Evolutionary conservation across 495 filamentous ascomycete genomes (phyloP).

Genomic region (Aspergillus funiculosus): DNA sequence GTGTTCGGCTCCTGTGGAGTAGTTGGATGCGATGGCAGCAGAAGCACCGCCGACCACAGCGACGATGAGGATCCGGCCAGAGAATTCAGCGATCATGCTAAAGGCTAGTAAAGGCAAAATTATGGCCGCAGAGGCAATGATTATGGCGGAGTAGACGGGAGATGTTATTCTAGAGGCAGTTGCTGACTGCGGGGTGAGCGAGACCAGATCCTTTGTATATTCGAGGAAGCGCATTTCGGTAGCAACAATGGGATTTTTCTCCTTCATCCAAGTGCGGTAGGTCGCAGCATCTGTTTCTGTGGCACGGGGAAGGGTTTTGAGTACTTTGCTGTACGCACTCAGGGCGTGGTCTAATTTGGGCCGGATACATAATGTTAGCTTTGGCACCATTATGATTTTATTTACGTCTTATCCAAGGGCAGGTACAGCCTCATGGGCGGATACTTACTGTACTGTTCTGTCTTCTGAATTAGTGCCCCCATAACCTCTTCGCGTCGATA

Average conservation of each 20-base stretch:
- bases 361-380: not conserved
- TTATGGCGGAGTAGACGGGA: slow-evolving; percentile 41
- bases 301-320: slow-evolving; percentile 51
- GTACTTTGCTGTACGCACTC: slow-evolving; percentile 58
- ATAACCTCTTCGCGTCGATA: slow-evolving; percentile 66
- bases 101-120: slow-evolving; percentile 58
- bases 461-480: slow-evolving; percentile 63
- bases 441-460: slow-evolving; percentile 81
- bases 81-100: slow-evolving; percentile 44
- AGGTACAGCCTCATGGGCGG: too few relatives aligned
- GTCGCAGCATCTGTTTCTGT: slow-evolving; percentile 50
- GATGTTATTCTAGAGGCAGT: slow-evolving; percentile 18
- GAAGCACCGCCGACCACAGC: slow-evolving; percentile 35
- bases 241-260: slow-evolving; percentile 55
- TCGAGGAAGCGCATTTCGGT: slow-evolving; percentile 67
- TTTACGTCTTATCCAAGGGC: not conserved
- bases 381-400: not conserved
- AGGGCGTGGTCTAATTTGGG: slow-evolving; percentile 58
- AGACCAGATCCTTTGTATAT: slow-evolving; percentile 58
- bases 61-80: slow-evolving; percentile 50
- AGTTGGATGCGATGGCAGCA: slow-evolving; percentile 34
- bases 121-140: slow-evolving; percentile 50
- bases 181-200: slow-evolving; percentile 34
- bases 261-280: slow-evolving; percentile 63
- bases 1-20: slow-evolving; percentile 32